Evolutionary conservation across 148 eudicot genomes (phyloP).

Genomic region (Linanthus parryae): DNA sequence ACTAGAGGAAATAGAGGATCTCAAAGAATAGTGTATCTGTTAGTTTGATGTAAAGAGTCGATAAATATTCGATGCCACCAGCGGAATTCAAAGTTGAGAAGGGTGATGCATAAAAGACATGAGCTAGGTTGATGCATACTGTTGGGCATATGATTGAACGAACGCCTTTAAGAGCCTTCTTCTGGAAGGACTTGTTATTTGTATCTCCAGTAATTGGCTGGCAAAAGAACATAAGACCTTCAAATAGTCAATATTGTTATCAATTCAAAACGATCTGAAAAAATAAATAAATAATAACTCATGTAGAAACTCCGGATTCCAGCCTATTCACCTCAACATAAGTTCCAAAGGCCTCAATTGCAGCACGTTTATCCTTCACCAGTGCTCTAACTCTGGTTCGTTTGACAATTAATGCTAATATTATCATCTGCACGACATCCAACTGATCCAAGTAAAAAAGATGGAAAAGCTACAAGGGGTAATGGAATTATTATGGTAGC

Average conservation of each 20-base stretch:
- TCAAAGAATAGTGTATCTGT: not conserved
- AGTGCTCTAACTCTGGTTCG: slow-evolving; percentile 70
- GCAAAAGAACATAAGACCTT: slow-evolving; percentile 9
- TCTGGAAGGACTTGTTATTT: slow-evolving; percentile 42
- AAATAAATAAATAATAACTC: not conserved
- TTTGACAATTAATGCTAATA: slow-evolving; percentile 79
- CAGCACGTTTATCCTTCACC: slow-evolving; percentile 85
- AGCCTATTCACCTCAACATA: slow-evolving; percentile 69
- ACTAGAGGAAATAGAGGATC: too few species aligned
- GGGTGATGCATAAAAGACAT: not conserved
- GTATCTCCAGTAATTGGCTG: slow-evolving; percentile 72
- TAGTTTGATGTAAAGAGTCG: not conserved
- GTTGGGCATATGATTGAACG: slow-evolving; percentile 73
- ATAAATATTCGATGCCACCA: not conserved
- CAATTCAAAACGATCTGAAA: not conserved
- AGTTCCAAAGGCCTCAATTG: slow-evolving; percentile 88
- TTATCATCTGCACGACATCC: slow-evolving; percentile 77
- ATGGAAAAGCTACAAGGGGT: too few species aligned
- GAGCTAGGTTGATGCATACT: slow-evolving; percentile 35
- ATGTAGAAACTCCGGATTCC: not conserved
- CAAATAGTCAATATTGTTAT: not conserved
- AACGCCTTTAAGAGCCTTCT: slow-evolving; percentile 73
- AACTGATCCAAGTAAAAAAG: too few species aligned
- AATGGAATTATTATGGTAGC: too few species aligned
- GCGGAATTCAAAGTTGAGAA: not conserved